A percentile compares a stretch with the other conserved stretches of the same genome.
phyloP scores from a whole-genome alignment of 805 yeast genomes.

The Sungouiella thailandica region DNA sequence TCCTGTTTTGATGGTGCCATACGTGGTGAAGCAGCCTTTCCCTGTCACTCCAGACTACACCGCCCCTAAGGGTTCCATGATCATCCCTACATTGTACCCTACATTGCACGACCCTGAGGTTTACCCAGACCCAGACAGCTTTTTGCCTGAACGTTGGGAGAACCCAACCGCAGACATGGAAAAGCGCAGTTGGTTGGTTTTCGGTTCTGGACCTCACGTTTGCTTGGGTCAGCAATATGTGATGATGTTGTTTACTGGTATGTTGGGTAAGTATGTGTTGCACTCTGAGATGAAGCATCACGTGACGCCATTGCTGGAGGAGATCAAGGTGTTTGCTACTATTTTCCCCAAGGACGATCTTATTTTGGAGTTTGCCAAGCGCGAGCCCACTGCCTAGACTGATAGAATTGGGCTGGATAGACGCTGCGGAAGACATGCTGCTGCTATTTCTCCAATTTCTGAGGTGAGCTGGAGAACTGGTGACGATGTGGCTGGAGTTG shows the following conservation, averaged over 20 bases:
- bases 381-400: conserved; percentile 46
- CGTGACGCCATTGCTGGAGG: conserved; percentile 80
- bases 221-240: conserved; percentile 96
- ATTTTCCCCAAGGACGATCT: conserved; percentile 97
- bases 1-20: conserved; percentile 97
- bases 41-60: conserved; percentile 80
- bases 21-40: conserved; percentile 81
- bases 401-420: not conserved
- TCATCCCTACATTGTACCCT: conserved; percentile 93
- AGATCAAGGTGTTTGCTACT: conserved; percentile 94
- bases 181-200: conserved; percentile 90
- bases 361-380: conserved; percentile 63
- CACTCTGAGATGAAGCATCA: conserved; percentile 76
- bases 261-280: conserved; percentile 88
- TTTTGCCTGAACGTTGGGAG: conserved; percentile 96
- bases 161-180: conserved; percentile 72
- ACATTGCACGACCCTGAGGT: conserved; percentile 97
- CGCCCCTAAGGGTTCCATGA: conserved; percentile 96
- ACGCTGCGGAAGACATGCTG: conserved; percentile 2
- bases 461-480: too few relatives aligned
- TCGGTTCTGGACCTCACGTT: conserved; percentile 95
- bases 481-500: too few relatives aligned
- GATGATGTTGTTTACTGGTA: conserved; percentile 78
- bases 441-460: not conserved
- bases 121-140: conserved; percentile 89